Evolutionary conservation across 371 early-diverging fungal species (phyloP).

Genomic region (Amoeboaphelidium occidentale): DNA sequence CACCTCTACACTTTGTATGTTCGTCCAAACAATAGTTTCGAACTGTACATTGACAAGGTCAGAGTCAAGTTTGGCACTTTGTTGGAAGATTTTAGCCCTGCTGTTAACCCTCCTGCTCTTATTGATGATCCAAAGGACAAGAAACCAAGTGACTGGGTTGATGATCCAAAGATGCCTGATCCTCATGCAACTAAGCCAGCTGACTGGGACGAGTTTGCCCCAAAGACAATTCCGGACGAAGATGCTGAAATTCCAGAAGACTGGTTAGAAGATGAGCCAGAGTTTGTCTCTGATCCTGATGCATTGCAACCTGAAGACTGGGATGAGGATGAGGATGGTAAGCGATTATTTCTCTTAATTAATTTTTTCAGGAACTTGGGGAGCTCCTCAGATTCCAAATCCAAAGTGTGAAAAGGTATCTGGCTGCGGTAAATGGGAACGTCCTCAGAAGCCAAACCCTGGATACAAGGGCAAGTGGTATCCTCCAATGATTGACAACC

Average conservation of each 20-base stretch:
- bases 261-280: slow-evolving; percentile 36
- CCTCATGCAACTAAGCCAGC: slow-evolving; percentile 62
- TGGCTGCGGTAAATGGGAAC: slow-evolving; percentile 77
- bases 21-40: slow-evolving; percentile 61
- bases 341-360: too few species aligned
- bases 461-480: slow-evolving; percentile 57
- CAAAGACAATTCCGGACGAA: slow-evolving; percentile 28
- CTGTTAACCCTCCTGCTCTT: slow-evolving; percentile 70
- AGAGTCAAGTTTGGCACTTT: slow-evolving; percentile 37
- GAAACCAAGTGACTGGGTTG: slow-evolving; percentile 89
- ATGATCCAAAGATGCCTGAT: slow-evolving; percentile 60
- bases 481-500: slow-evolving; percentile 67
- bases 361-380: too few species aligned
- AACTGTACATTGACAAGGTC: slow-evolving; percentile 54
- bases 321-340: slow-evolving; percentile 56
- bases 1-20: slow-evolving; percentile 75
- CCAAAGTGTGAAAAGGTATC: slow-evolving; percentile 56
- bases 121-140: slow-evolving; percentile 59
- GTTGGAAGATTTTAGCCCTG: slow-evolving; percentile 63
- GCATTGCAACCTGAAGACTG: slow-evolving; percentile 78
- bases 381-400: slow-evolving; percentile 34
- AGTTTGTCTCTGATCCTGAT: slow-evolving; percentile 43
- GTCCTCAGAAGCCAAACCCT: slow-evolving; percentile 65
- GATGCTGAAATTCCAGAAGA: slow-evolving; percentile 25
- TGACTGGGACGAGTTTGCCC: slow-evolving; percentile 58